A percentile compares a stretch with the other conserved stretches of the same genome.
Evolutionary conservation across 306 rosid genomes (phyloP).

Genomic region (Clitoria ternatea): DNA sequence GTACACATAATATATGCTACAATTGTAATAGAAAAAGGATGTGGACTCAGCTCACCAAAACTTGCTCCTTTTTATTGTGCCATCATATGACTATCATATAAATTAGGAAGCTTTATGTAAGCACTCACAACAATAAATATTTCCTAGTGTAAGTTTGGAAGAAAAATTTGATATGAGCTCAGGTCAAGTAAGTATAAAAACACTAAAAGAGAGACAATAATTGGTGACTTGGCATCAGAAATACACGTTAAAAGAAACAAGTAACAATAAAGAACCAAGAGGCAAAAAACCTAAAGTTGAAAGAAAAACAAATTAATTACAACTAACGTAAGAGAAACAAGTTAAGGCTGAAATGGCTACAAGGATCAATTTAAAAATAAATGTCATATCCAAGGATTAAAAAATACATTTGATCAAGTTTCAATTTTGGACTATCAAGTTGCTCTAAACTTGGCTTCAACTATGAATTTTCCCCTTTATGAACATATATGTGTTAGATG

Average conservation of each 20-base stretch:
- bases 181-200: constrained; percentile 1
- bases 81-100: too few species aligned
- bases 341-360: too few species aligned
- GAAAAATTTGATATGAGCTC: constrained; percentile 26
- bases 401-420: too few species aligned
- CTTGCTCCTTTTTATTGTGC: constrained; percentile 93
- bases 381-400: too few species aligned
- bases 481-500: constrained; percentile 64
- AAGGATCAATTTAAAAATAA: too few species aligned
- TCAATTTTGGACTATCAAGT: too few species aligned
- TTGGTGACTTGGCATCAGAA: constrained; percentile 3
- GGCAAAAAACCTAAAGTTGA: too few species aligned
- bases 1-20: constrained; percentile 55
- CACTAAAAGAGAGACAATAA: constrained; percentile 1
- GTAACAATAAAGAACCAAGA: too few species aligned
- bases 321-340: too few species aligned
- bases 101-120: constrained; percentile 61
- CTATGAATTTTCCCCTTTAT: constrained; percentile 7
- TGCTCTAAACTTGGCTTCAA: constrained; percentile 9
- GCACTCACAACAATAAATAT: constrained; percentile 96
- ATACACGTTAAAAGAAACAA: too few species aligned
- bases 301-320: too few species aligned
- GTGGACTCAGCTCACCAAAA: constrained; percentile 97
- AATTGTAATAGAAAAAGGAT: constrained; percentile 96
- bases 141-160: constrained; percentile 89